Evolutionary conservation across 2,329 filamentous ascomycete genomes (phyloP).

Genomic region (Arthrobotrys megalospora): DNA sequence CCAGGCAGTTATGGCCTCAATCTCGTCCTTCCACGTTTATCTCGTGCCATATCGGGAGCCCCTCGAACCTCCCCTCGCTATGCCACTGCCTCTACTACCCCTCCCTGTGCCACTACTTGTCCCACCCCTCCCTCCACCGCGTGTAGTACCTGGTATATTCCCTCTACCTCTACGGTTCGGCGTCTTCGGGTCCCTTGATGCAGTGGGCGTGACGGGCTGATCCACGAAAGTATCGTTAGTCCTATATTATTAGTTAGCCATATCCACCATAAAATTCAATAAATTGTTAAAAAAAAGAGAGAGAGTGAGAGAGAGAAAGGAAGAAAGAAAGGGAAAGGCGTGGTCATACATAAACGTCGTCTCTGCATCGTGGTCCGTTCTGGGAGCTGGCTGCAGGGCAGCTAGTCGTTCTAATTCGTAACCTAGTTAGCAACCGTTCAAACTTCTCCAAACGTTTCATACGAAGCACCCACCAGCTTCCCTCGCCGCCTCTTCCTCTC

Average conservation of each 20-base stretch:
- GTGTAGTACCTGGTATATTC: constrained; percentile 27
- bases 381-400: constrained; percentile 56
- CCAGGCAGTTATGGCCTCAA: not conserved
- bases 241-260: constrained; percentile 28
- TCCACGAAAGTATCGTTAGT: constrained; percentile 61
- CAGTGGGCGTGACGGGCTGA: constrained; percentile 49
- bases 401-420: constrained; percentile 44
- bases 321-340: too few species aligned
- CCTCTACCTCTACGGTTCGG: constrained; percentile 48
- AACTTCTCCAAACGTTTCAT: not conserved
- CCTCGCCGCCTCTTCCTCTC: constrained; percentile 68
- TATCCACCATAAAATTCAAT: not conserved
- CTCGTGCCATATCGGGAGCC: constrained; percentile 44
- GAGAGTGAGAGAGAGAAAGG: too few species aligned
- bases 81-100: constrained; percentile 39
- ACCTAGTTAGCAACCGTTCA: not conserved
- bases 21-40: constrained; percentile 15
- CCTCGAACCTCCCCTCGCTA: constrained; percentile 33
- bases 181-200: constrained; percentile 51
- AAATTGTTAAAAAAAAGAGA: too few species aligned
- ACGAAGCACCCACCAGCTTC: constrained; percentile 38
- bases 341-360: constrained; percentile 84
- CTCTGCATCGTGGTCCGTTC: constrained; percentile 73
- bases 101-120: constrained; percentile 11
- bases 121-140: constrained; percentile 47